Percentiles rank a stretch among this genome's conserved stretches.
These are phyloP conservation scores for Epichloe scottii DNA, from an alignment of 2,329 filamentous ascomycete species.

Conservation along the genomic window DNA sequence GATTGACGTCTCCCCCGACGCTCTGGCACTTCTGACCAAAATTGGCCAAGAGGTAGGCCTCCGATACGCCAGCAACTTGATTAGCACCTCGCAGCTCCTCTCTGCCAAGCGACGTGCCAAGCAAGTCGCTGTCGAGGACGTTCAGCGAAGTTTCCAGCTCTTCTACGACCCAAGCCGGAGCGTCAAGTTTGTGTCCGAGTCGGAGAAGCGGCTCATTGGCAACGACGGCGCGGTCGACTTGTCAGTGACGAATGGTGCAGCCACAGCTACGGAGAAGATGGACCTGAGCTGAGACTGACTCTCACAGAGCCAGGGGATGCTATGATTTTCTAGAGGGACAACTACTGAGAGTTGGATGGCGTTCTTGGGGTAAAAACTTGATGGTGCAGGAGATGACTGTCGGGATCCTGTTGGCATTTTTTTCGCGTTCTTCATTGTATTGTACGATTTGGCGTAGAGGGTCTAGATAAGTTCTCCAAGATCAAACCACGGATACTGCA, in stretches of 20 bases:
- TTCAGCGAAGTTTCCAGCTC: conserved; percentile 83
- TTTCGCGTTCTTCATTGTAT: background rate
- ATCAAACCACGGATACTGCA: background rate
- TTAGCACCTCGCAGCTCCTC: conserved; percentile 84
- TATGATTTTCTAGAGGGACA: background rate
- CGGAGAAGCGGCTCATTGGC: conserved; percentile 86
- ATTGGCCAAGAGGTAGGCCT: conserved; percentile 87
- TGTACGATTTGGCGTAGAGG: conserved; percentile 17
- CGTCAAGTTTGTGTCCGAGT: conserved; percentile 80
- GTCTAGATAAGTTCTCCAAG: background rate
- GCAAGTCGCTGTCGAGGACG: conserved; percentile 75
- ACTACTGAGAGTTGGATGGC: conserved; percentile 15
- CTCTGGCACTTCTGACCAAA: conserved; percentile 85
- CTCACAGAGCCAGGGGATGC: background rate
- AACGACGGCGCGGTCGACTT: conserved; percentile 73
- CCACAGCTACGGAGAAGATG: conserved; percentile 27
- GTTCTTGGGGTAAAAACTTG: conserved; percentile 13
- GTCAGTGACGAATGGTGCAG: conserved; percentile 29
- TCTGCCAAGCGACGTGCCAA: conserved; percentile 74
- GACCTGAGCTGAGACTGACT: conserved; percentile 27
- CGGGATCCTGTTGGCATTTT: background rate
- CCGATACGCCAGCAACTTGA: conserved; percentile 94
- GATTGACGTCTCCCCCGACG: conserved; percentile 80
- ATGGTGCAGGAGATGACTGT: background rate
- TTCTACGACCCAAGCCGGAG: conserved; percentile 87